Percentiles rank a stretch among this genome's conserved stretches.
phyloP scores from a whole-genome alignment of 352 stramenopile genomes.

The Pythium chondricola region DNA sequence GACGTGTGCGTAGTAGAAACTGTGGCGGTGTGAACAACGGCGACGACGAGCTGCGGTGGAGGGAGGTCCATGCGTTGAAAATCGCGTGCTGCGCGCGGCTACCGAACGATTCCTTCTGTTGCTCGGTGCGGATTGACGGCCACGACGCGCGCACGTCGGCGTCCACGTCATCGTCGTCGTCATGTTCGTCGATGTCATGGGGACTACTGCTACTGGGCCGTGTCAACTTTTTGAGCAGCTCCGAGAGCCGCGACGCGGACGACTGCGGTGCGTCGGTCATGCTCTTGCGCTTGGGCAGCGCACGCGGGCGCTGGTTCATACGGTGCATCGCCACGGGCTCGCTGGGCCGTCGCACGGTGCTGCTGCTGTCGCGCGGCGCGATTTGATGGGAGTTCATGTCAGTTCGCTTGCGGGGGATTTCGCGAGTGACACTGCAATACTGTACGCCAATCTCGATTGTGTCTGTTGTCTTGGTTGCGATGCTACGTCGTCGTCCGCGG shows the following conservation, averaged over 20 bases:
- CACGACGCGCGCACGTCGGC: slow-evolving; percentile 12
- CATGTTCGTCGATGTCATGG: not conserved
- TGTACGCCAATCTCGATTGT: too few relatives aligned
- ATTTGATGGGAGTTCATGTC: slow-evolving; percentile 12
- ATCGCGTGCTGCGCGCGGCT: slow-evolving; percentile 15
- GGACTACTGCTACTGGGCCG: not conserved
- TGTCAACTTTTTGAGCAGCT: not conserved
- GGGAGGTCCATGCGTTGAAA: slow-evolving; percentile 5
- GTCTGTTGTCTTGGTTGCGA: too few relatives aligned
- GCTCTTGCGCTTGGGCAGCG: not conserved
- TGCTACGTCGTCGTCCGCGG: too few relatives aligned
- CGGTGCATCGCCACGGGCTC: not conserved
- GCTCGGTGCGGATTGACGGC: not conserved
- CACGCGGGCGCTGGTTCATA: too few relatives aligned
- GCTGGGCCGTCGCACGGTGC: not conserved
- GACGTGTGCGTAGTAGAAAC: slow-evolving; percentile 15
- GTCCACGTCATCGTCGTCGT: not conserved
- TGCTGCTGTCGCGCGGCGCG: slow-evolving; percentile 1
- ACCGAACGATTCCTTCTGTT: not conserved
- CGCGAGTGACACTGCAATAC: too few relatives aligned
- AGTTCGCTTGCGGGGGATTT: too few relatives aligned
- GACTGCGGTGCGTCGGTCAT: not conserved
- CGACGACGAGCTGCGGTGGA: slow-evolving; percentile 4
- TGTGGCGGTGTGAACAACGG: slow-evolving; percentile 10
- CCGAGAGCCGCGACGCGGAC: not conserved